Conservation (phyloP, 2,329 filamentous ascomycete species). For the Colletotrichum endophyticum region DNA sequence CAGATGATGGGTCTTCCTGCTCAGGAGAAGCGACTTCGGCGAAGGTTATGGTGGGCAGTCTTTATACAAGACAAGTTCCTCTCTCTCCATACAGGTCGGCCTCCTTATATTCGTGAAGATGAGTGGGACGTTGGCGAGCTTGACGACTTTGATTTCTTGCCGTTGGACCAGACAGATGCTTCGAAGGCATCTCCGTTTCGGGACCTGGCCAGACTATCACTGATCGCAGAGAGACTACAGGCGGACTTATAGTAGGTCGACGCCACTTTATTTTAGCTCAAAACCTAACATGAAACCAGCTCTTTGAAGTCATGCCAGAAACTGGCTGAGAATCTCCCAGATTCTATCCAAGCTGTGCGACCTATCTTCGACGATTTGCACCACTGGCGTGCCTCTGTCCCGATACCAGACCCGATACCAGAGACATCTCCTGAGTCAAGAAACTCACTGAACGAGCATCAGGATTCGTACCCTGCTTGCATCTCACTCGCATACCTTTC, state of each 20-base stretch:
- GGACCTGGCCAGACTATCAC: background rate
- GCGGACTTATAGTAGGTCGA: background rate
- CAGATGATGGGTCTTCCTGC: constrained; percentile 39
- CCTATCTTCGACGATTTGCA: background rate
- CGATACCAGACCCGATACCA: background rate
- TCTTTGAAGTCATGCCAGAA: background rate
- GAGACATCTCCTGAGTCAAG: background rate
- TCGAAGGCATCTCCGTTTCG: background rate
- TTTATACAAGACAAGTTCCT: constrained; percentile 43
- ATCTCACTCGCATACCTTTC: background rate
- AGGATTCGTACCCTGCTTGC: background rate
- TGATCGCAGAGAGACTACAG: background rate
- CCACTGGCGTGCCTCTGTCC: background rate
- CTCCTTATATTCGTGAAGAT: constrained; percentile 35
- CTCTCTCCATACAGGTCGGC: constrained; percentile 36
- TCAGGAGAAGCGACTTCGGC: constrained; percentile 40
- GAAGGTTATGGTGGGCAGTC: constrained; percentile 43
- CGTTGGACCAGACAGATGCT: background rate
- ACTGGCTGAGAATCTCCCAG: background rate
- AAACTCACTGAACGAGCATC: background rate
- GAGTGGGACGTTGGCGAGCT: constrained; percentile 29
- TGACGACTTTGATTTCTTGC: background rate
- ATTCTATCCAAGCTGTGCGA: background rate
- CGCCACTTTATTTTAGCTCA: accelerated
- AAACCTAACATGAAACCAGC: background rate